phyloP scores from a whole-genome alignment of 2,329 filamentous ascomycete species.

The Phialophora expanda region DNA sequence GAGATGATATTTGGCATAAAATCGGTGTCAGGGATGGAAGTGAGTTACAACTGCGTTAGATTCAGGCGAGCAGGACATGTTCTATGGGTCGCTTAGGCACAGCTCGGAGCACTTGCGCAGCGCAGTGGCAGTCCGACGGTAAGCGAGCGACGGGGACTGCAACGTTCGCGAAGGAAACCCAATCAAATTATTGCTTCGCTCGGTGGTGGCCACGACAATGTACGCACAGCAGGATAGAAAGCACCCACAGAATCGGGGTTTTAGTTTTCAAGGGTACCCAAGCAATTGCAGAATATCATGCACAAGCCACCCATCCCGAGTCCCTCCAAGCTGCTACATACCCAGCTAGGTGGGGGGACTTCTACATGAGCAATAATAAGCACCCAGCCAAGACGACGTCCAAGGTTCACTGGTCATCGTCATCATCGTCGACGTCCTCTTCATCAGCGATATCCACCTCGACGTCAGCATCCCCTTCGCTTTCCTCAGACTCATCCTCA shows the following conservation, averaged over 20 bases:
- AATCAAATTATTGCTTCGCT: background rate
- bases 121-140: background rate
- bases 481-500: constrained; percentile 26
- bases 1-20: constrained; percentile 1
- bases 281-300: background rate
- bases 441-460: constrained; percentile 21
- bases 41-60: constrained; percentile 1
- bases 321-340: background rate
- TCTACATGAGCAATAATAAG: background rate
- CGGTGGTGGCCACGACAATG: background rate
- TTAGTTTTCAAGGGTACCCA: background rate
- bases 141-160: background rate
- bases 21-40: background rate
- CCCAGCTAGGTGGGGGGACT: background rate
- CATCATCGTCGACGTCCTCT: constrained; percentile 24
- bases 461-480: constrained; percentile 25
- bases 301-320: background rate
- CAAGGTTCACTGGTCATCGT: constrained; percentile 3
- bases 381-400: background rate
- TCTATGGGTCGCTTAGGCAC: background rate
- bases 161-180: background rate
- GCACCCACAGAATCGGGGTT: background rate
- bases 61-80: background rate
- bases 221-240: constrained; percentile 1
- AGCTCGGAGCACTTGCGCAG: background rate